These are phyloP conservation scores for Talaromyces verruculosus DNA, from an alignment of 2,329 filamentous ascomycete species.

Conservation along the genomic window DNA sequence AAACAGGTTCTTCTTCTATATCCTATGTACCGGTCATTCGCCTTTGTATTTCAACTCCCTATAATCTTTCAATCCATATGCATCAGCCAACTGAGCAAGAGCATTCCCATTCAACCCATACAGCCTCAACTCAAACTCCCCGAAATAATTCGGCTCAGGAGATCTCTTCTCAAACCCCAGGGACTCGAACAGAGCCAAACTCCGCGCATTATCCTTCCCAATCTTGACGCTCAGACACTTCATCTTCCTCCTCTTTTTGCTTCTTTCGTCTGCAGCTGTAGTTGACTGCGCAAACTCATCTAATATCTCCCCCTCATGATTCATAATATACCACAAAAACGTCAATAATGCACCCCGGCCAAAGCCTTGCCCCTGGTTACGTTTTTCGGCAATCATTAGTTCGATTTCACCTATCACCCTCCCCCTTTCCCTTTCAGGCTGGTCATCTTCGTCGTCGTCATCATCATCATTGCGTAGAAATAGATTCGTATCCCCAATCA, in stretches of 20 bases:
- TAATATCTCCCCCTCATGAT: slow-evolving; percentile 56
- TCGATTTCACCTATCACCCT: slow-evolving; percentile 70
- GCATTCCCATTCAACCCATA: slow-evolving; percentile 31
- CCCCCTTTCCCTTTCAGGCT: background rate
- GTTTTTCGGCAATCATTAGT: slow-evolving; percentile 73
- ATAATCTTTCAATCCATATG: slow-evolving; percentile 39
- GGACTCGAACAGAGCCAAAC: slow-evolving; percentile 61
- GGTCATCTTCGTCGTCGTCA: slow-evolving; percentile 42
- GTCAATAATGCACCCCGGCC: slow-evolving; percentile 65
- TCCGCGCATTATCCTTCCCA: slow-evolving; percentile 55
- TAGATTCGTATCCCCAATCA: slow-evolving; percentile 77
- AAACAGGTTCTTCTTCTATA: background rate
- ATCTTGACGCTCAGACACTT: slow-evolving; percentile 63
- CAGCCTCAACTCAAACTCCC: slow-evolving; percentile 62
- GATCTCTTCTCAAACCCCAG: slow-evolving; percentile 56
- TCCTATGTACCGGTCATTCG: background rate
- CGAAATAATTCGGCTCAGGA: slow-evolving; percentile 63
- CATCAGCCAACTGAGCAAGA: slow-evolving; percentile 31
- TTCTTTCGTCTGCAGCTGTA: slow-evolving; percentile 18
- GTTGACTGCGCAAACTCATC: slow-evolving; percentile 50
- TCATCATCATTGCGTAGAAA: slow-evolving; percentile 67
- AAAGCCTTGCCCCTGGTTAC: slow-evolving; percentile 61
- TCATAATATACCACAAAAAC: slow-evolving; percentile 68
- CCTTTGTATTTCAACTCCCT: slow-evolving; percentile 39
- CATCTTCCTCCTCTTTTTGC: slow-evolving; percentile 24